Conservation (phyloP, 306 rosid genomes). For the Medicago lupulina region DNA sequence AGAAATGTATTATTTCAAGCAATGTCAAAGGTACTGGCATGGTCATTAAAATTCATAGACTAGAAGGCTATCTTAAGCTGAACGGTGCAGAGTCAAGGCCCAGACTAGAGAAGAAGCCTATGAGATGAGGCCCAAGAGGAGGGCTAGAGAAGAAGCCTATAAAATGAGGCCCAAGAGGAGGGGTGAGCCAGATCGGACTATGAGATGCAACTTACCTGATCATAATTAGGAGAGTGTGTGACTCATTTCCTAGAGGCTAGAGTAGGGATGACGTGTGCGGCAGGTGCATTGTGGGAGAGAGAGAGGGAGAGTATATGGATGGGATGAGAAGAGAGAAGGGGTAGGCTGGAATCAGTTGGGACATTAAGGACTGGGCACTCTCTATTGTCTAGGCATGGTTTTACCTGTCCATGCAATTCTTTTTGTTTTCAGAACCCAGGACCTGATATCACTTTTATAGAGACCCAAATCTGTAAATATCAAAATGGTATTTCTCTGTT, state of each 20-base stretch:
- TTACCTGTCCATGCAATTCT: neutral
- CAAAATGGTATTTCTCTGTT: neutral
- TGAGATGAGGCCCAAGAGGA: neutral
- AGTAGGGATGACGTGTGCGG: neutral
- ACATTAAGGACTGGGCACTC: neutral
- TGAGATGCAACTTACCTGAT: neutral
- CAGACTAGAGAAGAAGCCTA: neutral
- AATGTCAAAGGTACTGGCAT: constrained; percentile 23
- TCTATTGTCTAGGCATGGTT: neutral
- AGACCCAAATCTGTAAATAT: neutral
- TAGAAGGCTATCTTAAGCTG: constrained; percentile 13
- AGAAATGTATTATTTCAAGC: constrained; percentile 1
- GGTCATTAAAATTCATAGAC: constrained; percentile 9
- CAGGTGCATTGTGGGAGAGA: neutral
- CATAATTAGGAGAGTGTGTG: neutral
- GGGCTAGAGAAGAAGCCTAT: neutral
- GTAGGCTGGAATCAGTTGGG: neutral
- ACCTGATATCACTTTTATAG: neutral
- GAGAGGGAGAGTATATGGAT: too few species aligned
- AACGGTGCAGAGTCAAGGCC: neutral
- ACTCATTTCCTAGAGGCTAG: neutral
- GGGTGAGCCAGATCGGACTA: neutral
- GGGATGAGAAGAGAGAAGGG: neutral
- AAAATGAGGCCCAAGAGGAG: too few species aligned
- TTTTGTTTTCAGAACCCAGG: neutral